A percentile compares a stretch with the other conserved stretches of the same genome.
phyloP scores from a whole-genome alignment of 2,329 filamentous ascomycete species.

The Ophiostoma tasmaniense region DNA sequence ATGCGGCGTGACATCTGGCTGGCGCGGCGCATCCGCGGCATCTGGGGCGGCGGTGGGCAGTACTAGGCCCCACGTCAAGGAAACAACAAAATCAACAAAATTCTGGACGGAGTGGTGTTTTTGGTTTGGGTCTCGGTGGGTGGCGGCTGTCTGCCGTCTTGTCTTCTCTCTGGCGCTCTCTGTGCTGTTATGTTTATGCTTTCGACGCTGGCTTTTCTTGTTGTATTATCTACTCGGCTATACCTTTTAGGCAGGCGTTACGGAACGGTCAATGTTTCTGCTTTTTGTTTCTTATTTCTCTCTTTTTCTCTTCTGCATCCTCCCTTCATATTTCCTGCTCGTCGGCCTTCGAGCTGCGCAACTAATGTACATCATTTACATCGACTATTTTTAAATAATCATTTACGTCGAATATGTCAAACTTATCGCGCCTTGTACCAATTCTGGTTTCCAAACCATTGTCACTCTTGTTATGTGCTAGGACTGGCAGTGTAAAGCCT shows the following conservation, averaged over 20 bases:
- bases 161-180: not conserved
- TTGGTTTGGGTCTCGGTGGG: not conserved
- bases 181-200: not conserved
- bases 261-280: conserved; percentile 7
- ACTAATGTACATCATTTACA: not conserved
- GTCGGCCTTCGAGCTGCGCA: not conserved
- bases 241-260: conserved; percentile 1
- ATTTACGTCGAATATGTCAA: not conserved
- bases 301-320: not conserved
- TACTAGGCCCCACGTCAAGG: conserved; percentile 20
- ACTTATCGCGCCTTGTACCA: not conserved
- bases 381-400: not conserved
- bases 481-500: not conserved
- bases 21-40: conserved; percentile 68
- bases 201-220: not conserved
- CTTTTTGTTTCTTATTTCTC: not conserved
- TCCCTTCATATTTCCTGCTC: not conserved
- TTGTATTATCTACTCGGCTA: not conserved
- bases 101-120: conserved; percentile 5
- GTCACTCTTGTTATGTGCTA: not conserved
- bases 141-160: not conserved
- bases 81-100: not conserved
- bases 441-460: not conserved
- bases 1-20: conserved; percentile 98
- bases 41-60: conserved; percentile 62